These are phyloP conservation scores for Arthrobotrys iridis DNA, from an alignment of 2,329 filamentous ascomycete species.

Conservation along the genomic window DNA sequence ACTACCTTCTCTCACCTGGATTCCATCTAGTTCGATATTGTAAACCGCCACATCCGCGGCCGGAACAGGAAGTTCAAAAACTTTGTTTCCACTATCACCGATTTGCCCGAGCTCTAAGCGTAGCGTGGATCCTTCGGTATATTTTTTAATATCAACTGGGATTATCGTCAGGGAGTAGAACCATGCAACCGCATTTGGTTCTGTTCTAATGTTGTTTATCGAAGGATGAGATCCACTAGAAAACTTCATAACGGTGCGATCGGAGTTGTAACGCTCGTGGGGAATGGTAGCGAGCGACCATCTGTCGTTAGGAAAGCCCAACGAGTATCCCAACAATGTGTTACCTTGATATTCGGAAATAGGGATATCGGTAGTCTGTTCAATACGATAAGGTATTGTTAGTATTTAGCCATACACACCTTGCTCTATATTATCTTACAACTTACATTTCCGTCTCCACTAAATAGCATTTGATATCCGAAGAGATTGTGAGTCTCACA, in stretches of 20 bases:
- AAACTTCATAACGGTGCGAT: not conserved
- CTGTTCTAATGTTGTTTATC: not conserved
- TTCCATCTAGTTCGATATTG: constrained; percentile 5
- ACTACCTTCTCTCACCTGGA: constrained; percentile 8
- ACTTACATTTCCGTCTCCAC: constrained; percentile 2
- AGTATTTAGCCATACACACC: constrained; percentile 2
- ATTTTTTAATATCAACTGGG: constrained; percentile 12
- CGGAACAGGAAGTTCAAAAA: constrained; percentile 15
- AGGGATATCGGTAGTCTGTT: not conserved
- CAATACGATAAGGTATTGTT: not conserved
- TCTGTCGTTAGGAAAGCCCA: not conserved
- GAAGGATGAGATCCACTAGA: not conserved
- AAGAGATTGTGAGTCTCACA: constrained; percentile 2
- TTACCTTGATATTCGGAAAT: constrained; percentile 1
- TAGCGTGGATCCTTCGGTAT: constrained; percentile 2
- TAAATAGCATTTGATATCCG: constrained; percentile 1
- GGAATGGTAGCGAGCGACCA: not conserved
- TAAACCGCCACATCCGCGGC: constrained; percentile 8
- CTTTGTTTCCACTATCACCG: not conserved
- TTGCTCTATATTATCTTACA: not conserved
- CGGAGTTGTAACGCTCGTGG: not conserved
- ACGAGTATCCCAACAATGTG: not conserved
- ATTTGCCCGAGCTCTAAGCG: constrained; percentile 8
- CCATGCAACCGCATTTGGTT: not conserved
- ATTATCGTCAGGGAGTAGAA: constrained; percentile 6